Evolutionary conservation across 257 asterid genomes (phyloP).

Genomic region (Nicotiana attenuata): DNA sequence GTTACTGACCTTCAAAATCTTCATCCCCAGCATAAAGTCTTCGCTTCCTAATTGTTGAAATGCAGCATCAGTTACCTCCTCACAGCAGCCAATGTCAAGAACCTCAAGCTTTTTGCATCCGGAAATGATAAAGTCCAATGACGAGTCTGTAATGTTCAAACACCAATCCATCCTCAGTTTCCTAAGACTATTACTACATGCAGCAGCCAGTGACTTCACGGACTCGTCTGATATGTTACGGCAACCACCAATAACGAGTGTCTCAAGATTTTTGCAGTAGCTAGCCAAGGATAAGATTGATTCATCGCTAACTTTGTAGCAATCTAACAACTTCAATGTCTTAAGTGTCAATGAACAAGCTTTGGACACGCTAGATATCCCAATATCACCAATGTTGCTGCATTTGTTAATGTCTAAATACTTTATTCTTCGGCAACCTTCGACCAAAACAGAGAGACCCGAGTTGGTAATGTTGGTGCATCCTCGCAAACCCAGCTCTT

Average conservation of each 20-base stretch:
- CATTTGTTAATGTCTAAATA: slow-evolving; percentile 75
- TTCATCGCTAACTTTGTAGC: slow-evolving; percentile 70
- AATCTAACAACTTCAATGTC: slow-evolving; percentile 70
- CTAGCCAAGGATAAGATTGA: slow-evolving; percentile 54
- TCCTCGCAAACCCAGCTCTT: slow-evolving; percentile 70
- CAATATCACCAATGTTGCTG: slow-evolving; percentile 66
- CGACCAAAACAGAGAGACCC: slow-evolving; percentile 66
- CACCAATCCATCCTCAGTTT: slow-evolving; percentile 97
- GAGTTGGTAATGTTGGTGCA: slow-evolving; percentile 68
- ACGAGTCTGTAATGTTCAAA: slow-evolving; percentile 55
- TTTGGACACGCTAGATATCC: slow-evolving; percentile 48
- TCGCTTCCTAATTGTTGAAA: slow-evolving; percentile 56
- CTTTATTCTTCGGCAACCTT: slow-evolving; percentile 68
- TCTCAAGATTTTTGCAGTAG: slow-evolving; percentile 60
- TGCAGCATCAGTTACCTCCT: slow-evolving; percentile 76
- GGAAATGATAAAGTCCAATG: slow-evolving; percentile 45
- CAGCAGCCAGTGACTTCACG: slow-evolving; percentile 54
- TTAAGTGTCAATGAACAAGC: slow-evolving; percentile 60
- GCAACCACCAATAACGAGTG: slow-evolving; percentile 82
- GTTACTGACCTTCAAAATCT: slow-evolving; percentile 62
- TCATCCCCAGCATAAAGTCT: slow-evolving; percentile 40
- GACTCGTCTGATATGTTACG: slow-evolving; percentile 62
- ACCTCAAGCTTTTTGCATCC: slow-evolving; percentile 74
- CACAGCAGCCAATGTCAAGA: slow-evolving; percentile 90
- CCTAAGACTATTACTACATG: slow-evolving; percentile 54